Conservation (phyloP, 495 filamentous ascomycete species). For the Trypethelium eluteriae region DNA sequence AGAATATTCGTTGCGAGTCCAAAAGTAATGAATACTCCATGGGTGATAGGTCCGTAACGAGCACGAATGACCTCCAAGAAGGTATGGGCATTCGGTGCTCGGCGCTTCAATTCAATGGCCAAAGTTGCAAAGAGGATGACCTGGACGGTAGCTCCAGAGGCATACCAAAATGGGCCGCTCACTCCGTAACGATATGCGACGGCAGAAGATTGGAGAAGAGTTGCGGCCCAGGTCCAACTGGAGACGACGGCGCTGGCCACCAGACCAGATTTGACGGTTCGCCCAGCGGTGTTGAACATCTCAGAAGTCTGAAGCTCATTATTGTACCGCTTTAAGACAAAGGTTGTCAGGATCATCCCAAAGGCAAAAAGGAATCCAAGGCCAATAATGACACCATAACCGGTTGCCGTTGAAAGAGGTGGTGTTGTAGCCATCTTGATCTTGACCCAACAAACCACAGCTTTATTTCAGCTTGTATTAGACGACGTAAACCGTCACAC, state of each 20-base stretch:
- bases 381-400: conserved; percentile 36
- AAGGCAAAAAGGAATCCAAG: conserved; percentile 36
- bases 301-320: conserved; percentile 92
- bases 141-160: conserved; percentile 60
- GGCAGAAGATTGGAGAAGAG: conserved; percentile 71
- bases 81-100: conserved; percentile 51
- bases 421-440: conserved; percentile 18
- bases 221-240: conserved; percentile 92
- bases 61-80: conserved; percentile 49
- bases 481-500: too few relatives aligned
- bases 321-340: conserved; percentile 57
- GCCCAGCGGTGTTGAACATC: conserved; percentile 92
- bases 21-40: conserved; percentile 39
- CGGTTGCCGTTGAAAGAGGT: conserved; percentile 23
- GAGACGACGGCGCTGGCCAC: conserved; percentile 94
- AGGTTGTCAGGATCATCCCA: conserved; percentile 37
- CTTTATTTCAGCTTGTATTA: too few relatives aligned
- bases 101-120: conserved; percentile 86
- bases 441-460: background rate
- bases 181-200: conserved; percentile 91
- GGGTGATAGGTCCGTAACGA: conserved; percentile 46
- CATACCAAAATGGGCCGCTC: conserved; percentile 90
- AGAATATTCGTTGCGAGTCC: conserved; percentile 49
- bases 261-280: conserved; percentile 88
- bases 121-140: conserved; percentile 88